Evolutionary conservation across 495 filamentous ascomycete species (phyloP).

Genomic region (Tetracladium marchalianum): DNA sequence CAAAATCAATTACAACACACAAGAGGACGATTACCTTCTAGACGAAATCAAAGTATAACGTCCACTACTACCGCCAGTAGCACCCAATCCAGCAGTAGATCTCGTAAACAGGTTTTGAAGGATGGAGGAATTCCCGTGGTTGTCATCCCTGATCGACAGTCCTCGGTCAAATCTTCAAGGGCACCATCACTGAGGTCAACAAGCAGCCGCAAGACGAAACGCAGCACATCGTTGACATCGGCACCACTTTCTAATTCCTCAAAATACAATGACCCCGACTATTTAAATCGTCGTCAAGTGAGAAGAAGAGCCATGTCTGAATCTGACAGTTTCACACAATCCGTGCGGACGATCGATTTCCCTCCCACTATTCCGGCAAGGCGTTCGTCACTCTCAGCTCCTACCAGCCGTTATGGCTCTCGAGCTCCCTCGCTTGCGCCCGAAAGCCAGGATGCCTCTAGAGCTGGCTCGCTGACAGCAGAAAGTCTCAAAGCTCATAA

Average conservation of each 20-base stretch:
- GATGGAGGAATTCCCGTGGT: slow-evolving; percentile 55
- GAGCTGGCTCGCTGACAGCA: slow-evolving; percentile 50
- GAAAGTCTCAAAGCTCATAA: slow-evolving; percentile 56
- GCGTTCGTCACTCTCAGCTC: slow-evolving; percentile 60
- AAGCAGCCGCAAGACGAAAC: slow-evolving; percentile 38
- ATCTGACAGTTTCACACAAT: slow-evolving; percentile 13
- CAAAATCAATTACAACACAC: slow-evolving; percentile 40
- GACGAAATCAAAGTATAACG: slow-evolving; percentile 39
- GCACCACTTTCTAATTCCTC: slow-evolving; percentile 37
- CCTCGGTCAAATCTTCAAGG: slow-evolving; percentile 47
- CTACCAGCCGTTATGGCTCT: slow-evolving; percentile 58
- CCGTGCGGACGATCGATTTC: slow-evolving; percentile 40
- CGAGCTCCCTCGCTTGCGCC: slow-evolving; percentile 51
- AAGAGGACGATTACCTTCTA: slow-evolving; percentile 34
- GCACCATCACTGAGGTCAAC: slow-evolving; percentile 42
- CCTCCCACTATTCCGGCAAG: slow-evolving; percentile 51
- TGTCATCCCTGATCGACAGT: slow-evolving; percentile 57
- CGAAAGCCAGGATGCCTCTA: slow-evolving; percentile 51
- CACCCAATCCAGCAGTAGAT: slow-evolving; percentile 40
- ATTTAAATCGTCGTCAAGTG: slow-evolving; percentile 7
- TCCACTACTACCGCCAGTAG: slow-evolving; percentile 48
- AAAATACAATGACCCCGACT: slow-evolving; percentile 27
- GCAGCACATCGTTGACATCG: slow-evolving; percentile 36
- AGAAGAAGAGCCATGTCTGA: slow-evolving; percentile 15
- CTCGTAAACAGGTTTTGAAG: slow-evolving; percentile 44